phyloP scores from a whole-genome alignment of 768 basidiomycete species.

The Suillus bovinus region DNA sequence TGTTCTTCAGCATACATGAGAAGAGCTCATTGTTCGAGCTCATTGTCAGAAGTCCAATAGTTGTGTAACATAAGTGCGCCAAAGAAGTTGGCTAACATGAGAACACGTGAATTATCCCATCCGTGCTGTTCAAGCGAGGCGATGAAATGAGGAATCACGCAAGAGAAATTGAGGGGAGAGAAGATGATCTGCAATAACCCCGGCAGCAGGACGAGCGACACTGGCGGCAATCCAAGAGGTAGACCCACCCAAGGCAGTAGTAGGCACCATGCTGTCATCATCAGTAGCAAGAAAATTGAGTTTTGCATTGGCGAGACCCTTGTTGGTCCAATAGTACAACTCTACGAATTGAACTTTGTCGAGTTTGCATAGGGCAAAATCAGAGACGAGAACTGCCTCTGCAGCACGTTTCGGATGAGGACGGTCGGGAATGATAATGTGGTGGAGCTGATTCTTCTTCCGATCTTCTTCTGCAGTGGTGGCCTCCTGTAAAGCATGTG shows the following conservation, averaged over 20 bases:
- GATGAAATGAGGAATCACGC: neutral
- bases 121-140: neutral
- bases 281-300: neutral
- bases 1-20: too few species aligned
- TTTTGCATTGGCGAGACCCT: neutral
- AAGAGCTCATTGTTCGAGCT: neutral
- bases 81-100: too few species aligned
- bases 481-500: neutral
- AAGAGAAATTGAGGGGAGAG: neutral
- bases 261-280: neutral
- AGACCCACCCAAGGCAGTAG: too few species aligned
- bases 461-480: neutral
- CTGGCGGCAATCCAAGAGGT: neutral
- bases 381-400: neutral
- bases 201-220: too few species aligned
- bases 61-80: too few species aligned
- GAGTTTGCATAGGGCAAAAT: neutral
- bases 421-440: neutral
- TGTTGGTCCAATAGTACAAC: neutral
- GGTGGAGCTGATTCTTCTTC: neutral
- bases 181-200: neutral
- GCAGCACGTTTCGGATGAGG: too few species aligned
- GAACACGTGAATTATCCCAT: too few species aligned
- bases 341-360: neutral
- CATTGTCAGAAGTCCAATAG: neutral